phyloP scores from a whole-genome alignment of 2,329 filamentous ascomycete genomes.

The Microcyclosporella mali region DNA sequence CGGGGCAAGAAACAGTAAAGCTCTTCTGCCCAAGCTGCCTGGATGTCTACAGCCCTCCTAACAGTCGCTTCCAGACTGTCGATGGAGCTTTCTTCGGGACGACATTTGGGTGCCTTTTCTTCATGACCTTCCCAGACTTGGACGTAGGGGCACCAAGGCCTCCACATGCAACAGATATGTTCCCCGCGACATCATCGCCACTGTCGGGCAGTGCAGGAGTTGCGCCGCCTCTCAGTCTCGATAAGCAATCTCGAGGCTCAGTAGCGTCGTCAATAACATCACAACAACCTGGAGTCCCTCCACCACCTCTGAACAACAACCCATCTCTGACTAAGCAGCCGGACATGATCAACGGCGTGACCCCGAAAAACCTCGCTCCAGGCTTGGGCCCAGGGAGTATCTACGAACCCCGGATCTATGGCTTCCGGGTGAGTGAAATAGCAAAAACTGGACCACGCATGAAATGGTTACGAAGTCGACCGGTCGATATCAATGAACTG shows the following conservation, averaged over 20 bases:
- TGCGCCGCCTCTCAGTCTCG: conserved; percentile 4
- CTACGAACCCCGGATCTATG: conserved; percentile 94
- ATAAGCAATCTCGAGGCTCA: conserved; percentile 22
- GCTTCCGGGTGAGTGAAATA: conserved; percentile 87
- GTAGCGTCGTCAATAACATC: conserved; percentile 28
- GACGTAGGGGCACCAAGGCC: conserved; percentile 54
- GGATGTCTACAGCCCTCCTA: conserved; percentile 94
- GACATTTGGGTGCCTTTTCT: conserved; percentile 93
- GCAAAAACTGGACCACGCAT: conserved; percentile 87
- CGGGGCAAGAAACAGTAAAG: conserved; percentile 95
- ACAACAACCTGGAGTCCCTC: conserved; percentile 24
- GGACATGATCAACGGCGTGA: conserved; percentile 71
- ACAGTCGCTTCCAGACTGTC: conserved; percentile 93
- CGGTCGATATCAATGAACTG: conserved; percentile 70
- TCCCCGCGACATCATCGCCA: conserved; percentile 14
- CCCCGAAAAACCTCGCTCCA: conserved; percentile 78
- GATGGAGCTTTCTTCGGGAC: conserved; percentile 98
- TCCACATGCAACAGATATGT: conserved; percentile 7
- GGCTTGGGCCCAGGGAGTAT: conserved; percentile 76
- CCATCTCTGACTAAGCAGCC: conserved; percentile 41
- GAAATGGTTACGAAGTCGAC: conserved; percentile 90
- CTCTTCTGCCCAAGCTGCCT: conserved; percentile 95
- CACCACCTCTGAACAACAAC: conserved; percentile 8
- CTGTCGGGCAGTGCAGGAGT: conserved; percentile 7
- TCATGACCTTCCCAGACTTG: conserved; percentile 96